Base-by-base conservation (phyloP, 1,284 basidiomycete genomes). In the Papiliotrema laurentii region DNA sequence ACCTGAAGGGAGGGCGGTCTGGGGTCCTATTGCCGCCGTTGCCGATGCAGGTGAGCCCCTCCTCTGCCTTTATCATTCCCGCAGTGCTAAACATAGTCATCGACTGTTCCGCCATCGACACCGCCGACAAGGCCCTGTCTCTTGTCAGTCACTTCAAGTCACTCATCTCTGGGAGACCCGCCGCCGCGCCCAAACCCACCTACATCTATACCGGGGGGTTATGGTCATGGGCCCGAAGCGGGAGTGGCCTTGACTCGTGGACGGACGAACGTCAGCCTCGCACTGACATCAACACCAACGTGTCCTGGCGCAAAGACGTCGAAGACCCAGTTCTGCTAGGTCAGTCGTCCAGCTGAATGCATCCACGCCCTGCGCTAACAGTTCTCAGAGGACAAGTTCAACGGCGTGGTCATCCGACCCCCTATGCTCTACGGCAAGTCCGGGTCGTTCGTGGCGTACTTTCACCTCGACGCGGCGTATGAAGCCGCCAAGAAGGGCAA, bases 391-490 rank as follows among this genome's bases (percentile, higher is more conserved):
- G 50, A 56, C 0, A 56, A 62, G 13, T 50, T 81, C 10, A 76
- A 78, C 51, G 79, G 78, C 2, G 78, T 80, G 51, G 79, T 81
- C 45, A 71, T 81, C 30, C 75, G 80, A 3, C 79, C 79, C 0
- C 61, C 74, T 0, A 50, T 80, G 24, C 48, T 81, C 11, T 81
- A 80, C 51, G 80, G 80, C 1, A 71, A 73, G 28, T 63, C 69
- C n/a, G 79, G 70, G 1, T 78, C 78, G 7, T 51, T 79, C 14
- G 52, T 77, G 13, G 73, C 66, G 10, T 39, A 53, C 13, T 54
- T 78, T 16, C 79, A 81, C 55, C 63, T 68, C 45, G 53, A 56
- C 9, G 50, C 64, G 1, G 66, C 67, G 6, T 45, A 56, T 28
- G 66, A 71, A 41, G 61, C 66, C 3, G 76, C 75, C 4, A 60